Base-by-base conservation (phyloP, 768 basidiomycete species). In the Lyophyllum atratum region DNA sequence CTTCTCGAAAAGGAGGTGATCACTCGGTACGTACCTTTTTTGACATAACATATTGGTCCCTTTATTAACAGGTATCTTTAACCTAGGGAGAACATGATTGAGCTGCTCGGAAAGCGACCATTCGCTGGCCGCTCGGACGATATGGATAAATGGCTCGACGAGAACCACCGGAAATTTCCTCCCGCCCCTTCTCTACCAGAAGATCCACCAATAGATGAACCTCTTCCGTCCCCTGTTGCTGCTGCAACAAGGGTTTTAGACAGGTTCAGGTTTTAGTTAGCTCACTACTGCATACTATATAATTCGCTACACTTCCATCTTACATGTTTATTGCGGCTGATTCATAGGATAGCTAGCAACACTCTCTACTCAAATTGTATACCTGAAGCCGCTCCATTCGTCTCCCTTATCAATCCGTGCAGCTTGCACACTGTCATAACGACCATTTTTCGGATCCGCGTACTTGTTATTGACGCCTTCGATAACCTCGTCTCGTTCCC, bases 101-200 rank as follows among this genome's bases (percentile, higher is more conserved):
- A 78, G 39, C 79, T 93, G 17, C 81, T 94, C 39, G 92, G 93
- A 49, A 90, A 89, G 67, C 85, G 92, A 49, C 92, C 92, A 24
- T 94, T 94, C 65, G 73, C 68, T n/a, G 85, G 84, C 60, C 82
- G 84, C 56, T 77, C 84, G 24, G 94, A 96, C 68, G 93, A 96
- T 62, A 97, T 98, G 95, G 95, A 97, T 76, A 92, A 90, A 69
- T 96, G 94, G 90, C 81, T 96, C n/a, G 93, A 96, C 66, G 84
- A 89, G 68, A 84, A 93, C 68, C 81, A 80, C 34, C 81, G 80
- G 11, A 86, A 88, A 68, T 52, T n/a, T 19, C 47, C 21, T 57
- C 63, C 46, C 62, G 14, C 55, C n/a, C 58, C 63, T 44, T 63
- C 59, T 49, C 29, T 64, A 37, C 62, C 66, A 31, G 61, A 60